Conservation (phyloP, 257 asterid species). For the Phtheirospermum japonicum region DNA sequence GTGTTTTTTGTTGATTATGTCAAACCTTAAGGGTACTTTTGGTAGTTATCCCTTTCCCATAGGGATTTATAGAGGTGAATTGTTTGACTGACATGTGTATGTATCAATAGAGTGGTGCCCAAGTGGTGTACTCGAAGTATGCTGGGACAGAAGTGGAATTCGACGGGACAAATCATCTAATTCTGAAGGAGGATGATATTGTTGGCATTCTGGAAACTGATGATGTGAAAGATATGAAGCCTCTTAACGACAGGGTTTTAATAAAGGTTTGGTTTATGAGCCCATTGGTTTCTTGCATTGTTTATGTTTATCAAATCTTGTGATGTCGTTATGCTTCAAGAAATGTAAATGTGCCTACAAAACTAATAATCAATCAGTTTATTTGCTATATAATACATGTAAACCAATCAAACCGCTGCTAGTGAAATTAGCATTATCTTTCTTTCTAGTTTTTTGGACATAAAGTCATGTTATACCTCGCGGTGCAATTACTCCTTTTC, state of each 20-base stretch:
- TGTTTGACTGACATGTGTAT: too few relatives aligned
- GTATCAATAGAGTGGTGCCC: constrained; percentile 55
- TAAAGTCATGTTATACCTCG: background rate
- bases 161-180: constrained; percentile 62
- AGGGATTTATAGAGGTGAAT: too few relatives aligned
- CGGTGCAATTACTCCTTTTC: background rate
- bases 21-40: too few relatives aligned
- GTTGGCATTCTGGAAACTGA: constrained; percentile 78
- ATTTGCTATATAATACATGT: background rate
- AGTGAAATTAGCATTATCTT: background rate
- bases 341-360: background rate
- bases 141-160: constrained; percentile 90
- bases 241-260: constrained; percentile 72
- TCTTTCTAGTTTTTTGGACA: background rate
- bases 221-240: constrained; percentile 70
- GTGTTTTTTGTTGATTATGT: too few relatives aligned
- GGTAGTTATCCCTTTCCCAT: too few relatives aligned
- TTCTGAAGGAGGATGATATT: constrained; percentile 82
- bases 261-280: constrained; percentile 47
- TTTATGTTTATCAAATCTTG: background rate
- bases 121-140: constrained; percentile 73
- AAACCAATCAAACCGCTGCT: background rate
- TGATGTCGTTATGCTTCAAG: background rate
- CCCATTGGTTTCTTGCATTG: background rate
- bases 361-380: background rate